These are phyloP conservation scores for Beta lomatogona DNA, from an alignment of 179 eudicot genomes.

Conservation along the genomic window DNA sequence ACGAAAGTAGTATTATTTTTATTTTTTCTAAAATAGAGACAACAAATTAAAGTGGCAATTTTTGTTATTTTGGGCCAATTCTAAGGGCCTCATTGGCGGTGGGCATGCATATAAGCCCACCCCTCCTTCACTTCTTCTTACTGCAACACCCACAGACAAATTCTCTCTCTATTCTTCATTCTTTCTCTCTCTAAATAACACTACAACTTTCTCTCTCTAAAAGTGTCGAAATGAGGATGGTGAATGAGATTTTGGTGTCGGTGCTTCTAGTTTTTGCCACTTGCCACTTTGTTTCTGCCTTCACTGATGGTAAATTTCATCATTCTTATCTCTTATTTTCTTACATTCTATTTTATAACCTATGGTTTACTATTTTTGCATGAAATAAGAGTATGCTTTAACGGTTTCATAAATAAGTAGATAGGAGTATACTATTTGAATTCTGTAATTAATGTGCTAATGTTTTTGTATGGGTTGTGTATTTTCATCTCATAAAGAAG, in stretches of 20 bases:
- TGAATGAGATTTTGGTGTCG: conserved; percentile 23
- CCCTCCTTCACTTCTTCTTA: not conserved
- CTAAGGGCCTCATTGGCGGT: conserved; percentile 23
- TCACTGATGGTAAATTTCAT: conserved; percentile 42
- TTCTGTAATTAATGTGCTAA: too few relatives aligned
- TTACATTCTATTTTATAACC: too few relatives aligned
- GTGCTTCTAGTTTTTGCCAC: conserved; percentile 39
- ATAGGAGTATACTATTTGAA: too few relatives aligned
- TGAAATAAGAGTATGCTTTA: too few relatives aligned
- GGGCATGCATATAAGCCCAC: conserved; percentile 41
- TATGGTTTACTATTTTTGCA: too few relatives aligned
- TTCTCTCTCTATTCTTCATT: not conserved
- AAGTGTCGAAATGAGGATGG: conserved; percentile 29
- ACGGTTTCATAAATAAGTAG: too few relatives aligned
- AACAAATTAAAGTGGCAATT: conserved; percentile 21
- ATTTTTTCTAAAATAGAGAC: not conserved
- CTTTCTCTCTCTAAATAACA: not conserved
- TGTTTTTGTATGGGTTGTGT: too few relatives aligned
- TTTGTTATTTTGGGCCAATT: conserved; percentile 9
- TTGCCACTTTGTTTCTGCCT: conserved; percentile 37
- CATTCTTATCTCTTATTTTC: not conserved
- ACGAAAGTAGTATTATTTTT: too few relatives aligned
- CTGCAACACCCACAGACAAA: not conserved
- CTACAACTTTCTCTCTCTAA: not conserved
- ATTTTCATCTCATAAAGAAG: too few relatives aligned